phyloP scores from a whole-genome alignment of 1,284 basidiomycete genomes.

The Gymnopus androsaceus region DNA sequence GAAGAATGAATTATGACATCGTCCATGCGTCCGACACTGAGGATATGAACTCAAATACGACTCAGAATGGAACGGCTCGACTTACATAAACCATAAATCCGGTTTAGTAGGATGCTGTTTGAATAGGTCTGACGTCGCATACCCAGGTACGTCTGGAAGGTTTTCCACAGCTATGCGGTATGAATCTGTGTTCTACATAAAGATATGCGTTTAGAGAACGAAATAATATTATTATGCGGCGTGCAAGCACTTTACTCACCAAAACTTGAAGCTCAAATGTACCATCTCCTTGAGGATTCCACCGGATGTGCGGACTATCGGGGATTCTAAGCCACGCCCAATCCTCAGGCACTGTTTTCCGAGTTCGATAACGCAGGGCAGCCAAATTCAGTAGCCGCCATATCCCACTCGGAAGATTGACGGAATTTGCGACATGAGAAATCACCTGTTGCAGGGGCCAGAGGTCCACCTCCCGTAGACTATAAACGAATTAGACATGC shows the following conservation, averaged over 20 bases:
- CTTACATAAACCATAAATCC: conserved; percentile 37
- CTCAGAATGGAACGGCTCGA: not conserved
- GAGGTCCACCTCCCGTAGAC: conserved; percentile 25
- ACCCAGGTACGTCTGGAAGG: conserved; percentile 33
- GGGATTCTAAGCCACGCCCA: conserved; percentile 33
- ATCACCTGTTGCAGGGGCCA: conserved; percentile 25
- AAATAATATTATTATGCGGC: no score
- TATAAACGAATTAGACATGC: conserved; percentile 34
- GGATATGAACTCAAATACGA: not conserved
- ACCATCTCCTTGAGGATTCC: conserved; percentile 33
- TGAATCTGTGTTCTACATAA: conserved; percentile 26
- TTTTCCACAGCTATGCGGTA: conserved; percentile 33
- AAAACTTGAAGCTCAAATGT: conserved; percentile 31
- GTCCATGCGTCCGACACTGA: conserved; percentile 36
- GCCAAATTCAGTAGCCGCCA: conserved; percentile 20
- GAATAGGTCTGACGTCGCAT: conserved; percentile 36
- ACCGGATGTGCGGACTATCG: conserved; percentile 22
- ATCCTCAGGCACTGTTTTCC: conserved; percentile 23
- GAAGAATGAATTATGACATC: conserved; percentile 43
- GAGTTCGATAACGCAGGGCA: conserved; percentile 14
- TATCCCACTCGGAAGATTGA: conserved; percentile 29
- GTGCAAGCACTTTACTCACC: conserved; percentile 25
- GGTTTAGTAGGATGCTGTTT: conserved; percentile 33
- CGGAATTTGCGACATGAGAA: conserved; percentile 25
- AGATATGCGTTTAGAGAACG: not conserved